Conservation (phyloP, 1,139 yeast genomes). For the Zhuliangozyma blackwelliae region DNA sequence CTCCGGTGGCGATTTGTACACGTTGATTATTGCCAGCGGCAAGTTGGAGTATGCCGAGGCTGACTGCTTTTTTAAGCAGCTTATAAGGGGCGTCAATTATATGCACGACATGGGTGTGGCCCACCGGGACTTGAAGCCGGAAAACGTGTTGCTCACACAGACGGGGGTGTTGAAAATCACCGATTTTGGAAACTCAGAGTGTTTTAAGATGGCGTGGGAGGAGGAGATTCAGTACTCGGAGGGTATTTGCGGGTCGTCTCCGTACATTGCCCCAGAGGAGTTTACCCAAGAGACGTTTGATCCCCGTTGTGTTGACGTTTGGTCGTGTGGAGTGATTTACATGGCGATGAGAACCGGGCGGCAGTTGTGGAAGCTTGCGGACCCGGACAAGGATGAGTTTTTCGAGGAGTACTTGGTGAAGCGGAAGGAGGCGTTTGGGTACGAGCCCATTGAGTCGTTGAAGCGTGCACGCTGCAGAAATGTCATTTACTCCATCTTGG, state of each 20-base stretch:
- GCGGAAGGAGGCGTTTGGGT: constrained; percentile 78
- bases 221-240: constrained; percentile 73
- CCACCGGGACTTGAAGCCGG: constrained; percentile 94
- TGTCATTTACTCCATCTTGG: constrained; percentile 86
- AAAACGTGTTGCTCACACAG: constrained; percentile 76
- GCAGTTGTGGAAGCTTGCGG: constrained; percentile 87
- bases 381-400: constrained; percentile 70
- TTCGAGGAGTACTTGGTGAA: constrained; percentile 68
- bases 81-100: constrained; percentile 85
- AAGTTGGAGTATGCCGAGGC: constrained; percentile 84
- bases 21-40: constrained; percentile 79
- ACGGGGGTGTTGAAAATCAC: constrained; percentile 82
- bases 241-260: constrained; percentile 85
- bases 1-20: constrained; percentile 90
- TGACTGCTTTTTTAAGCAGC: constrained; percentile 91
- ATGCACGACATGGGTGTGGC: constrained; percentile 98
- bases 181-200: constrained; percentile 94
- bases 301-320: constrained; percentile 86
- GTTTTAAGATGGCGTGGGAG: constrained; percentile 98
- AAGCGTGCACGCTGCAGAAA: constrained; percentile 85
- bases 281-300: constrained; percentile 73
- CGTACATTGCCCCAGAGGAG: constrained; percentile 97
- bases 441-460: constrained; percentile 81
- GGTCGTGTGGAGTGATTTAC: constrained; percentile 96
- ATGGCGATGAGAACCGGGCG: constrained; percentile 99